Conservation (phyloP, 768 basidiomycete genomes). For the Leccinum subgranulosum region DNA sequence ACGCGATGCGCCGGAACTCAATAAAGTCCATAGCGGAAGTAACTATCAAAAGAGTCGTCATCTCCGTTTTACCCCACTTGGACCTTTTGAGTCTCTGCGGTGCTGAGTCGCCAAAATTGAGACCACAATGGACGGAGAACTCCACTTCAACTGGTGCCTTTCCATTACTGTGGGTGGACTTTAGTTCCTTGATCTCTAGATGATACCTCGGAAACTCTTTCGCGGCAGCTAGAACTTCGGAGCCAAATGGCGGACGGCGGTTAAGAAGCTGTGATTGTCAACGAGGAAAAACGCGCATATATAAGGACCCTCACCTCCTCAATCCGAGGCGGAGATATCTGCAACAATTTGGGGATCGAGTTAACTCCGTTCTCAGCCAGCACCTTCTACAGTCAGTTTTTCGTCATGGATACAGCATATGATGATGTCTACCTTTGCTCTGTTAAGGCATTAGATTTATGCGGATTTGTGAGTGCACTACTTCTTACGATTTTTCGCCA, state of each 20-base stretch:
- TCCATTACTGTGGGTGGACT: constrained; percentile 41
- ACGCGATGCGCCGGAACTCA: constrained; percentile 81
- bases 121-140: constrained; percentile 55
- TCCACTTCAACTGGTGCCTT: constrained; percentile 54
- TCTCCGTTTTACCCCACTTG: constrained; percentile 45
- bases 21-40: constrained; percentile 74
- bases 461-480: background rate
- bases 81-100: constrained; percentile 43
- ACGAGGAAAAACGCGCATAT: background rate
- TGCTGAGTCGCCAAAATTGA: constrained; percentile 33
- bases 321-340: constrained; percentile 55
- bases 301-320: constrained; percentile 49
- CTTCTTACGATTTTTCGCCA: constrained; percentile 83
- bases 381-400: constrained; percentile 44
- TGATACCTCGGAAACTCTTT: constrained; percentile 65
- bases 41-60: constrained; percentile 69
- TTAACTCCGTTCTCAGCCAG: constrained; percentile 72
- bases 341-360: constrained; percentile 53
- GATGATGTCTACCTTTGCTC: constrained; percentile 23
- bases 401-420: background rate
- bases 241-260: constrained; percentile 71
- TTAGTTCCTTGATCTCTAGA: constrained; percentile 48
- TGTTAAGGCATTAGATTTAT: constrained; percentile 1
- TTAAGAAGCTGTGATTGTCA: constrained; percentile 57
- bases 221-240: constrained; percentile 58